Conservation (phyloP, 345 rosid genomes). For the Syzygium grande region DNA sequence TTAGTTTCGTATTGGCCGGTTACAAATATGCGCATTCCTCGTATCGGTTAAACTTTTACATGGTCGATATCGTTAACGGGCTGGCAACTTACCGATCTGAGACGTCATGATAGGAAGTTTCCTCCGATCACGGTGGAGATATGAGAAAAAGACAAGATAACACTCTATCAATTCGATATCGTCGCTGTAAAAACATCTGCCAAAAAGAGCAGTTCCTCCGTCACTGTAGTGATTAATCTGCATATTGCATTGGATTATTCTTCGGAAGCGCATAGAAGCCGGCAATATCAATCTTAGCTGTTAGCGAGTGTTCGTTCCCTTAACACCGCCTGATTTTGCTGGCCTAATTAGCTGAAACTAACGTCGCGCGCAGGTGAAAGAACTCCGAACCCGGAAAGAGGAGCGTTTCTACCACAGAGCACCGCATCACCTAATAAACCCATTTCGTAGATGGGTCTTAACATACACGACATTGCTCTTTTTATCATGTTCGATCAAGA, state of each 20-base stretch:
- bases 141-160: neutral
- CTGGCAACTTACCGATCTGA: no score
- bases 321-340: neutral
- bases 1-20: no score
- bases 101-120: no score
- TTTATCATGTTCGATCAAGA: neutral
- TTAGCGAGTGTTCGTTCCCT: no score
- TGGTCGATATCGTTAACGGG: no score
- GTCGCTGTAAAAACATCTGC: neutral
- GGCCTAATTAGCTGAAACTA: neutral
- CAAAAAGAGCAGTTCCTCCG: neutral
- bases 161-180: no score
- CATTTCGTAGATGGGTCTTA: neutral
- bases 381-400: accelerated
- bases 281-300: neutral
- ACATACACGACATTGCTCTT: neutral
- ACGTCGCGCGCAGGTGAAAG: neutral
- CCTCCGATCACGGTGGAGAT: no score
- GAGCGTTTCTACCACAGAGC: neutral
- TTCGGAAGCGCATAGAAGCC: neutral
- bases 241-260: neutral
- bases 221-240: neutral
- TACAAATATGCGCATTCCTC: no score
- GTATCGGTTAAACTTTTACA: no score
- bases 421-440: neutral